Conservation (phyloP, 108 stramenopile species). For the Nitzschia inconspicua region DNA sequence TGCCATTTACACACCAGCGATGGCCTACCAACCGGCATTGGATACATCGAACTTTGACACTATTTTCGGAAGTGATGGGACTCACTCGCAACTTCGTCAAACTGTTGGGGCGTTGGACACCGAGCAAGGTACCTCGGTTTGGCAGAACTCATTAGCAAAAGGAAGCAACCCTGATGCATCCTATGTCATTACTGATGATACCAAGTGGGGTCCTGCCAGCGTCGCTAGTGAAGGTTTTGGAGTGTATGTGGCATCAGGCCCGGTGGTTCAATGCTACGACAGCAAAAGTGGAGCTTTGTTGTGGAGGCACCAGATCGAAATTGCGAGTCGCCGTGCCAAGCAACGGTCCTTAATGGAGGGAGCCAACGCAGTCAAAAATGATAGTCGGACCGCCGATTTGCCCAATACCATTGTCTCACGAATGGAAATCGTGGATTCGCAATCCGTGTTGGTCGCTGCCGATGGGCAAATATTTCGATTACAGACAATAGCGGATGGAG, state of each 20-base stretch:
- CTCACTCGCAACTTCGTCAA: no score
- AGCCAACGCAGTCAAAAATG: no score
- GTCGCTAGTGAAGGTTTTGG: background rate
- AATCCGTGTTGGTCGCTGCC: no score
- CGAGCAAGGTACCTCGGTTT: background rate
- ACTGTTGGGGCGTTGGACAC: background rate
- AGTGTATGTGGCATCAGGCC: background rate
- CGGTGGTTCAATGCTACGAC: background rate
- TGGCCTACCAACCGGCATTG: conserved; percentile 5
- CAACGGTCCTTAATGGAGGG: no score
- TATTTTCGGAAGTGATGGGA: background rate
- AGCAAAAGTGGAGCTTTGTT: background rate
- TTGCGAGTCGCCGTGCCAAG: no score
- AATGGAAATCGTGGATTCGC: no score
- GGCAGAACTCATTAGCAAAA: background rate
- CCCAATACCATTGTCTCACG: no score
- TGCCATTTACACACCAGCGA: background rate
- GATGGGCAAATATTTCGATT: no score
- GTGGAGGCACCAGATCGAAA: conserved; percentile 6
- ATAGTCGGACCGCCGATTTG: no score
- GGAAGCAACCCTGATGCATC: background rate
- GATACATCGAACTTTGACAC: background rate
- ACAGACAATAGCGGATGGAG: no score
- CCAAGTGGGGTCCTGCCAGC: background rate
- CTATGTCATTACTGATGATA: background rate